Conservation (phyloP, 371 early-diverging fungal species). For the Encephalitozoon romaleae region DNA sequence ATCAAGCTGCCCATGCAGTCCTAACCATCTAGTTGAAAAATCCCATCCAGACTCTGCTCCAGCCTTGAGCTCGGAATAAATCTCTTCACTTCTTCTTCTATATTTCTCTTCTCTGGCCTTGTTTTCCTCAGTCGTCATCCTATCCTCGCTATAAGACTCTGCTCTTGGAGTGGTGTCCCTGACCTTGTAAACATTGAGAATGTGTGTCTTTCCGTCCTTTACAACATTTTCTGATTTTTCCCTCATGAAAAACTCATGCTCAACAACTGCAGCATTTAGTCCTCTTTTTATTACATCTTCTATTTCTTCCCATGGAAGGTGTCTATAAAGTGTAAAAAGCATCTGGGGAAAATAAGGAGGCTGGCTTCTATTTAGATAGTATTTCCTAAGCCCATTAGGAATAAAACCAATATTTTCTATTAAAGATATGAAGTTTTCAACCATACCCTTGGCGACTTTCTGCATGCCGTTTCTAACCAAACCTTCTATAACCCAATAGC, state of each 20-base stretch:
- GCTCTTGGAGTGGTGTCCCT: slow-evolving; percentile 64
- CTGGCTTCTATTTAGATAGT: slow-evolving; percentile 74
- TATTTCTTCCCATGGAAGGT: slow-evolving; percentile 21
- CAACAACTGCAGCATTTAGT: slow-evolving; percentile 59
- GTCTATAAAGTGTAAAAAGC: slow-evolving; percentile 24
- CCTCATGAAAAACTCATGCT: slow-evolving; percentile 67
- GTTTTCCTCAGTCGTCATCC: slow-evolving; percentile 47
- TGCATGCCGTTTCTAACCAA: slow-evolving; percentile 65
- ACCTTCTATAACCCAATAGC: slow-evolving; percentile 72
- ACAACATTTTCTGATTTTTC: slow-evolving; percentile 53
- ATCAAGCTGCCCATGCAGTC: slow-evolving; percentile 2
- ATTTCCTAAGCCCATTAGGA: slow-evolving; percentile 74
- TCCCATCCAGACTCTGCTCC: slow-evolving; percentile 82
- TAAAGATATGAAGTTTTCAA: slow-evolving; percentile 67
- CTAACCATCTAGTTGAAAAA: slow-evolving; percentile 69
- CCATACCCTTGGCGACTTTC: slow-evolving; percentile 64
- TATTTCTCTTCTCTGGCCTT: slow-evolving; percentile 30
- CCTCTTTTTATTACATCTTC: slow-evolving; percentile 37
- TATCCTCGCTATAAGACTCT: slow-evolving; percentile 69
- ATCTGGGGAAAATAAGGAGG: slow-evolving; percentile 65
- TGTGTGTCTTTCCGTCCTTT: slow-evolving; percentile 4
- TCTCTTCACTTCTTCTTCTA: neutral
- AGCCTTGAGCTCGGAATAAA: slow-evolving; percentile 67
- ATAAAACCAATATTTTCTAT: slow-evolving; percentile 69
- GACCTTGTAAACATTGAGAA: slow-evolving; percentile 33